Base-by-base conservation (phyloP, 2,329 filamentous ascomycete species). In the Diplocarpon mali region DNA sequence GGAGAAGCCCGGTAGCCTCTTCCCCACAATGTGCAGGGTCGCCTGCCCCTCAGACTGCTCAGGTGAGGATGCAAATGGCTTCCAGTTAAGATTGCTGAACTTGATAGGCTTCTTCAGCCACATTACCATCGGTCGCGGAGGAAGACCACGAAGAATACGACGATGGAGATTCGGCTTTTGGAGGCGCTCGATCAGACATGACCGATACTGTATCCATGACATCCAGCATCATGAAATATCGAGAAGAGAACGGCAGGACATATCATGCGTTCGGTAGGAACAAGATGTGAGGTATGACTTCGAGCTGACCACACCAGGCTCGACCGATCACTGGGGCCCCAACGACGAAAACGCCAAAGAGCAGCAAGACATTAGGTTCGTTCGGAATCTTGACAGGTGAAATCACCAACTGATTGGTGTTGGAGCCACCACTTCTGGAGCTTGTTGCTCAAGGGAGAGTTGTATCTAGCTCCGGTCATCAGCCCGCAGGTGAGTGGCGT, bases 381-480 rank as follows among this genome's bases (percentile, higher is more conserved):
- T 27, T 31, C 29, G 27, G 12, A 29, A 39, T 10, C 5, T 8
- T 12, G 8, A 11, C 11, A 9, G 16, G 2, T n/a, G 2, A 15
- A 12, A 8, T 24, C 20, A 24, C 13, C 20, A 9, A 34, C 37
- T 46, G 14, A 43, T 10, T 1, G 2, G 30, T 31, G 50, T 12
- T 14, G 3, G n/a, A 32, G 50, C 17, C 48, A 65, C 46, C 66
- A 69, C 41, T 62, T 65, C 16, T 63, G 66, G 53, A 50, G 63
- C 2, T 51, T 68, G 17, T 52, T 67, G 5, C 57, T 61, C 11
- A 60, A 63, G 2, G 65, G 64, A 0, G 56, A 59, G 41, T 55
- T 71, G 9, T 65, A 65, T 41, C 57, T 62, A 35, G 61, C 67
- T 20, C 68, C 67, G 1, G 50, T 72, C 16, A 49, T 62, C 5